Base-by-base conservation (phyloP, 495 filamentous ascomycete species). In the Trichoderma erinaceum region DNA sequence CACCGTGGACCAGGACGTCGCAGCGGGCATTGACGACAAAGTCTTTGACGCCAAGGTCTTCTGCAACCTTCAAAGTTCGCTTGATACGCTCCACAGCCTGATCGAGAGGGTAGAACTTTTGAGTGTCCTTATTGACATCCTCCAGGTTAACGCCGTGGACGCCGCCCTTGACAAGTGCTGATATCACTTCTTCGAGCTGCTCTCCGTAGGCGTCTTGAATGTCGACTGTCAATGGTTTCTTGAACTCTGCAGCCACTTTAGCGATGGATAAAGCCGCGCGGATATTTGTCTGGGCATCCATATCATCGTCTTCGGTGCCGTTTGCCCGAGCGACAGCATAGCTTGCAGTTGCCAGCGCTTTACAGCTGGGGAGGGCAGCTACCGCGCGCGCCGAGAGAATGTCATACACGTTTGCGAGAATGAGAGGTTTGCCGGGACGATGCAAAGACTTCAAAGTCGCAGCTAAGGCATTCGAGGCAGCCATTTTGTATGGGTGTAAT, bases 381-480 rank as follows among this genome's bases (percentile, higher is more conserved):
- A 80, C 71, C 5, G 75, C 56, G 5, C 71, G 69, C 8, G 82
- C 79, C 63, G 81, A 76, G n/a, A 77, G 69, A 43, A 71, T 75
- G 68, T 84, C 80, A 71, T 78, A 81, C 69, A 82, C 71, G 68
- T 85, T 85, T 48, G 79, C 76, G 23, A 84, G 74, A 27, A 84
- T 68, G 13, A 86, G 67, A 18, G 83, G 82, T n/a, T 76, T 65
- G 52, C 76, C 72, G 0, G 81, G 78, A 73, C 38, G 66, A 7
- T 69, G 63, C 18, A 46, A 46, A 0, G 43, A 46, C 43, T 46
- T 46, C 12, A 46, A 5, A 16, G 43, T 46, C 12, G 43, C 43
- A 5, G 43, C 43, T 18, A 46, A 46, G 18, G 18, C 12, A 46
- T 46, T 46, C 18, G 43, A 46, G 12, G 43, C 43, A 16, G 43